Evolutionary conservation across 2,329 filamentous ascomycete genomes (phyloP), one percentile per base, ranked within the genome.

Genomic region (Aspergillus transmontanensis): DNA sequence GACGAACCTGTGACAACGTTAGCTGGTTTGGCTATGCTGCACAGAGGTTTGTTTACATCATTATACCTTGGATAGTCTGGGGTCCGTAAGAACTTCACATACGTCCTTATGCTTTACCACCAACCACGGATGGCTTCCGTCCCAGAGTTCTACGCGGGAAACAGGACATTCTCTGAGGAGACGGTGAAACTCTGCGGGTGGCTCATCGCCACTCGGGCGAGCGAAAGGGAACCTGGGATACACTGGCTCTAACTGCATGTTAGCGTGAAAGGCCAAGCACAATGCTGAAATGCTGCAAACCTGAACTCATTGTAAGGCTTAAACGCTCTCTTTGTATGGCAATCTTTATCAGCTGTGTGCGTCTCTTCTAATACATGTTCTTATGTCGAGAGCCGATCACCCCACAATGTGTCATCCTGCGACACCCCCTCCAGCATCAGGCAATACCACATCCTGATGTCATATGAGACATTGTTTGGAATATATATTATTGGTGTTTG

Each of bases 31-130:
- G 0, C 2, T 6, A 9, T 3, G 23, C 23, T 11, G 10, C 6
- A 7, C 6, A 7, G 21, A 28, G 21, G 12, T 26, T 14, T 19
- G 21, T 14, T 4, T 9, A 21, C 21, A 12, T 46, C 21, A 0
- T 21, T 26, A 3, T 26, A 48, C 45, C 45, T 48, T 48, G 45
- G 45, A 48, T 4, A 48, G 23, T 48, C 45, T 26, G 12, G 45
- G 45, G 12, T 48, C 21, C 11, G 21, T 48, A 23, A 48, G 32
- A 6, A 53, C 32, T 16, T 43, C 41, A 9, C 57, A 53, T 7
- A 59, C 32, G 12, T 59, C 57, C 57, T 32, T 26, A 21, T 59
- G 57, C 32, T 59, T 59, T 4, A 59, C 57, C 4, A 59, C 57
- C 7, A 59, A 26, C 57, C 57, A 59, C 10, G 57, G 57, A 46